A percentile compares a stretch with the other conserved stretches of the same genome.
Evolutionary conservation across 495 filamentous ascomycete genomes (phyloP).

Genomic region (Daldinia bambusicola): DNA sequence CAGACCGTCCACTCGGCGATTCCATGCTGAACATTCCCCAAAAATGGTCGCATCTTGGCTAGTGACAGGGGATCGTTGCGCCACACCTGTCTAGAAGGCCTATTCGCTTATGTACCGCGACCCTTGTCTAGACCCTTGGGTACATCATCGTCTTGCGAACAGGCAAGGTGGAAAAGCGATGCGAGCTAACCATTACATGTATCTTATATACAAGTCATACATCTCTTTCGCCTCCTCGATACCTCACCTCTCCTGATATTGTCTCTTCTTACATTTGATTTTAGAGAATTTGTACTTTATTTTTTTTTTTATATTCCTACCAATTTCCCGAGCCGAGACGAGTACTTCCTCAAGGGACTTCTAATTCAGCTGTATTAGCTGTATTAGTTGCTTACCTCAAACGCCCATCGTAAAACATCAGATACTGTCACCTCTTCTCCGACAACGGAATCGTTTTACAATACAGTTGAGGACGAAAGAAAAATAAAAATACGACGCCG

Average conservation of each 20-base stretch:
- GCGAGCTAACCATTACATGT: constrained; percentile 44
- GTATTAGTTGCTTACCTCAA: background rate
- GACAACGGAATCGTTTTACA: constrained; percentile 22
- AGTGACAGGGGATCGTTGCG: constrained; percentile 40
- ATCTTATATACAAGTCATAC: constrained; percentile 47
- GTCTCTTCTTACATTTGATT: constrained; percentile 31
- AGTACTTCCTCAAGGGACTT: constrained; percentile 11
- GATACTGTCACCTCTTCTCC: constrained; percentile 14
- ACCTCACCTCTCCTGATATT: constrained; percentile 38
- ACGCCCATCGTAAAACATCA: constrained; percentile 9
- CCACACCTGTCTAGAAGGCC: constrained; percentile 36
- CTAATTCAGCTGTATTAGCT: constrained; percentile 19
- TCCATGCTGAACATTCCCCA: constrained; percentile 37
- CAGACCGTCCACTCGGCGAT: constrained; percentile 43
- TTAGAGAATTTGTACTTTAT: constrained; percentile 15
- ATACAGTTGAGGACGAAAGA: constrained; percentile 15
- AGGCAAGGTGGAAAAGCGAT: constrained; percentile 38
- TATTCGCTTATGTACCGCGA: constrained; percentile 38
- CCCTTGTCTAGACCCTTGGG: constrained; percentile 38
- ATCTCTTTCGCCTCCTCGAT: constrained; percentile 41
- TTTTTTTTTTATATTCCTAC: constrained; percentile 20
- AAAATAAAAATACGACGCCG: constrained; percentile 3
- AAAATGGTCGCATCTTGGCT: constrained; percentile 43
- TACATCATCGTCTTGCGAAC: constrained; percentile 38
- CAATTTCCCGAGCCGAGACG: constrained; percentile 26